These are phyloP conservation scores for Prunella vulgaris DNA, from an alignment of 257 asterid species.

Conservation along the genomic window DNA sequence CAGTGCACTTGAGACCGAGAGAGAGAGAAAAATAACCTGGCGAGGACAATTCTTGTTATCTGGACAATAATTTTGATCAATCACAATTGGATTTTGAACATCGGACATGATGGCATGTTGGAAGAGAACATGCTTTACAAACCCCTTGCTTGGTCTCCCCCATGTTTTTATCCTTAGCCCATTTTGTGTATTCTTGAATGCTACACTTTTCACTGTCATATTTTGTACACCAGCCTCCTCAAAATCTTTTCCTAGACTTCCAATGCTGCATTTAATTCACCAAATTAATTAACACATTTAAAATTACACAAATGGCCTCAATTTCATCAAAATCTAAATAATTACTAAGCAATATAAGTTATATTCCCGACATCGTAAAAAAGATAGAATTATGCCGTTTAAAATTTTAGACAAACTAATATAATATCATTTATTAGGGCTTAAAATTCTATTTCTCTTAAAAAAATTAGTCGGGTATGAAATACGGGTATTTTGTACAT, in stretches of 20 bases:
- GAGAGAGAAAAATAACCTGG: slow-evolving; percentile 33
- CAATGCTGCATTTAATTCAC: slow-evolving; percentile 38
- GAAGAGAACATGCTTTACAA: slow-evolving; percentile 39
- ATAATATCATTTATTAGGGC: too few relatives aligned
- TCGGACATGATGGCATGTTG: slow-evolving; percentile 47
- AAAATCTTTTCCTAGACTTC: slow-evolving; percentile 49
- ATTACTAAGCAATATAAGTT: too few relatives aligned
- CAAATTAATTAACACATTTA: not conserved
- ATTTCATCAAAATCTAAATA: not conserved
- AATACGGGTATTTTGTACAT: too few relatives aligned
- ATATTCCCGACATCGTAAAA: too few relatives aligned
- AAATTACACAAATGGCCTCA: not conserved
- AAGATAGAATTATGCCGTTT: too few relatives aligned
- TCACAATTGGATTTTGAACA: slow-evolving; percentile 59
- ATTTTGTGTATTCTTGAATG: slow-evolving; percentile 41
- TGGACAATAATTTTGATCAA: slow-evolving; percentile 66
- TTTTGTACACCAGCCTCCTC: slow-evolving; percentile 54
- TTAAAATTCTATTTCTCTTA: too few relatives aligned
- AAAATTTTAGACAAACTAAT: too few relatives aligned
- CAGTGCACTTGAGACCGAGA: too few relatives aligned
- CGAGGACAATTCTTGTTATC: slow-evolving; percentile 38
- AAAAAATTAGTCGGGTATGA: too few relatives aligned
- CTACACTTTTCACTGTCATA: slow-evolving; percentile 41
- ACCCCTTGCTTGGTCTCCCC: slow-evolving; percentile 65
- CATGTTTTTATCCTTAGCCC: slow-evolving; percentile 58